These are phyloP conservation scores for Taxillus chinensis DNA, from an alignment of 164 flowering plant genomes.

Conservation along the genomic window DNA sequence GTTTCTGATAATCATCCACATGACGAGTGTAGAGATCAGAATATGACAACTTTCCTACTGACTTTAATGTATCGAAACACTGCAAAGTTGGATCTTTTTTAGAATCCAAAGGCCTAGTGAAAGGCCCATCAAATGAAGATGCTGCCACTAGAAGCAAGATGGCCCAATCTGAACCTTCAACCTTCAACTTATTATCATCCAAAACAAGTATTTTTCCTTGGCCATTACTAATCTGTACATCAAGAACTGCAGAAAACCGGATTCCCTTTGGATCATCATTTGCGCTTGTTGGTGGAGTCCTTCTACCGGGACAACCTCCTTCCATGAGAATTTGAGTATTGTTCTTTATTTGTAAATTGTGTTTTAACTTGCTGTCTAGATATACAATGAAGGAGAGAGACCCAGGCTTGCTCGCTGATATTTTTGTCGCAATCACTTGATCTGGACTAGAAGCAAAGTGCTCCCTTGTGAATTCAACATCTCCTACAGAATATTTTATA, in stretches of 20 bases:
- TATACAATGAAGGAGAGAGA: slow-evolving; percentile 62
- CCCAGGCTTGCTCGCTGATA: slow-evolving; percentile 59
- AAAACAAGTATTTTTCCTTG: slow-evolving; percentile 29
- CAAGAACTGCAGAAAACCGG: slow-evolving; percentile 61
- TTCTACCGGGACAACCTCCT: slow-evolving; percentile 68
- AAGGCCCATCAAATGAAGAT: slow-evolving; percentile 84
- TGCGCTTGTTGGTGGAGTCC: slow-evolving; percentile 30
- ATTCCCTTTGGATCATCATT: slow-evolving; percentile 61
- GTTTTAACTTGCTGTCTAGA: slow-evolving; percentile 71
- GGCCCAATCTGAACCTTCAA: slow-evolving; percentile 66
- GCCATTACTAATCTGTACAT: slow-evolving; percentile 51
- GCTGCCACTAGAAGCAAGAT: slow-evolving; percentile 60
- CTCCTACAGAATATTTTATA: slow-evolving; percentile 51
- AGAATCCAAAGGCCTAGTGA: slow-evolving; percentile 60
- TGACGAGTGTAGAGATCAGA: slow-evolving; percentile 69
- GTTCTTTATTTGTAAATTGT: slow-evolving; percentile 34
- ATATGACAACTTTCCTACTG: slow-evolving; percentile 35
- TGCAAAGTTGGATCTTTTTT: slow-evolving; percentile 53
- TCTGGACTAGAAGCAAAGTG: slow-evolving; percentile 77
- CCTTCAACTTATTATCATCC: slow-evolving; percentile 53
- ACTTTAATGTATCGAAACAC: slow-evolving; percentile 25
- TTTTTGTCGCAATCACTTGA: slow-evolving; percentile 67
- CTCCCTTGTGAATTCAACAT: slow-evolving; percentile 60
- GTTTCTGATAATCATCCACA: slow-evolving; percentile 75
- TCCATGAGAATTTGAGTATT: slow-evolving; percentile 61